Conservation (phyloP, 768 basidiomycete genomes). For the Ephemerocybe angulata region DNA sequence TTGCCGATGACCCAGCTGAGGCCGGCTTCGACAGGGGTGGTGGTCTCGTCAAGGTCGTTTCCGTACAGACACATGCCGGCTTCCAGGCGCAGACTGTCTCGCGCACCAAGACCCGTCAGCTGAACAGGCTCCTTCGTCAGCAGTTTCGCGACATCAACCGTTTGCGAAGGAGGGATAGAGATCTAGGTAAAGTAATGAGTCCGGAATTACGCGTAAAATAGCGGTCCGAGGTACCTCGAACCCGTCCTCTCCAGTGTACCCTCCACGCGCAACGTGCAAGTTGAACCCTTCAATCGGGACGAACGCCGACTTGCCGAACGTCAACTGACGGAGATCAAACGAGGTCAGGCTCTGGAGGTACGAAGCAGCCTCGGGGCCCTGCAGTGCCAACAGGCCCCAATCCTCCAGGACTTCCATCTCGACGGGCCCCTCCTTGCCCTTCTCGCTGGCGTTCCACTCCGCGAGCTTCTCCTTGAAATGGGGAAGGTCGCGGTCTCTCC, state of each 20-base stretch:
- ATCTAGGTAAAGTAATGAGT: constrained; percentile 47
- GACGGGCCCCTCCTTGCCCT: constrained; percentile 57
- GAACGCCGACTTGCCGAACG: constrained; percentile 83
- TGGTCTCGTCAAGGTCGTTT: constrained; percentile 85
- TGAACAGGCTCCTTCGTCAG: constrained; percentile 64
- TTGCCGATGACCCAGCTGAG: constrained; percentile 96
- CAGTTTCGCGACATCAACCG: constrained; percentile 68
- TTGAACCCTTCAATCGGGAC: constrained; percentile 74
- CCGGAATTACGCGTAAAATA: background rate
- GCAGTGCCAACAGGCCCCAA: constrained; percentile 88
- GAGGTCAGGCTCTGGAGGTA: constrained; percentile 76
- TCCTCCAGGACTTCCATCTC: constrained; percentile 76
- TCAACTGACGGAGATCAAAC: constrained; percentile 67
- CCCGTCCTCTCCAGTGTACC: constrained; percentile 98
- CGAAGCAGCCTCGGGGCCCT: constrained; percentile 84
- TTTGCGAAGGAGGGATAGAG: constrained; percentile 78
- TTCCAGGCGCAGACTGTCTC: constrained; percentile 92
- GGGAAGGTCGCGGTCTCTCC: constrained; percentile 73
- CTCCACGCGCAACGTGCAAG: constrained; percentile 88
- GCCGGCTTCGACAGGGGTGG: constrained; percentile 86
- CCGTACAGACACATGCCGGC: constrained; percentile 98
- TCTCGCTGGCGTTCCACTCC: constrained; percentile 72
- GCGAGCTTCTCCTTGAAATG: constrained; percentile 69
- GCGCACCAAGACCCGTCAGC: constrained; percentile 85
- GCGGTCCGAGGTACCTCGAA: constrained; percentile 68